Base-by-base conservation (phyloP, 441 rosid species). In the Daphne laureola region DNA sequence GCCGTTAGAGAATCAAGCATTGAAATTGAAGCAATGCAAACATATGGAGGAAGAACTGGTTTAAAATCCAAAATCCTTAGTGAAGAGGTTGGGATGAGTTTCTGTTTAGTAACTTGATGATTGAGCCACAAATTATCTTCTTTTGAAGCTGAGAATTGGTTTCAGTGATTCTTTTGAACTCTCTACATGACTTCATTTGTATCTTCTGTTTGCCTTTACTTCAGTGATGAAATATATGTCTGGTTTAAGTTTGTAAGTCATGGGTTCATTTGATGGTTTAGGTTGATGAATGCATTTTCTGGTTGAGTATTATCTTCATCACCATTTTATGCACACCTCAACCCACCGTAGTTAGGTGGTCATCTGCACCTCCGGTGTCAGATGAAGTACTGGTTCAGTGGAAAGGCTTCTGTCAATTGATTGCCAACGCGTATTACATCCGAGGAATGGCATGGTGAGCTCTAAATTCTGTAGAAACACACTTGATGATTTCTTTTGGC, bases 311-410 rank as follows among this genome's bases (percentile, higher is more conserved):
- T 60, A 71, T 83, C 51, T 91, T 85, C 77, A 91, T 91, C 60
- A 91, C 93, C 36, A 91, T 91, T 55, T 68, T 91, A 80, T 91
- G 98, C 53, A 91, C 98, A 0, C 98, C 98, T 16, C 96, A 91
- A 62, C 98, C 89, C 27, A 87, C 96, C 3, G 61, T 91, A 1
- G 78, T 87, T 41, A 78, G 98, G 64, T 87, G 98, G 96, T 91
- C 98, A 46, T 73, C 92, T 49, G 63, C 73, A 25, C 70, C 89
- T 12, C 70, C 90, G 0, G 95, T 83, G 36, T 80, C 95, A 0
- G 81, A 80, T 51, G 83, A 87, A 49, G 70, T 62, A 49, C 76
- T 67, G 54, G 71, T 66, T 47, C 71, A 70, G 17, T 87, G 96
- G 95, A 82, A 80, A 74, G 98, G 98, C 57, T 91, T 91, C 66